Base-by-base conservation (phyloP, 768 basidiomycete genomes). In the Pleurotus djamor region DNA sequence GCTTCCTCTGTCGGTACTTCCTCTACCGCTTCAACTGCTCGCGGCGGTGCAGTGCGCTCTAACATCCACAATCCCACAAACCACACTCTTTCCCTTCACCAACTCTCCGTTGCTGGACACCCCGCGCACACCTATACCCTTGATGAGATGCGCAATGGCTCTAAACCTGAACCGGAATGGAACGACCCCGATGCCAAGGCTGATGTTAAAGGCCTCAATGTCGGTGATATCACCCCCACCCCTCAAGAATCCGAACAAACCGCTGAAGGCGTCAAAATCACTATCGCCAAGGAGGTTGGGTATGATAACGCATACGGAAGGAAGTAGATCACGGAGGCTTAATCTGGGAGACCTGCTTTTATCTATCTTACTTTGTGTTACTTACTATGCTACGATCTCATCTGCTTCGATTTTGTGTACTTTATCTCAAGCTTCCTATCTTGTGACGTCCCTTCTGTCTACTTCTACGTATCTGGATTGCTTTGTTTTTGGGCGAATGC, bases 141-240 rank as follows among this genome's bases (percentile, higher is more conserved):
- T 51, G 82, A 85, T 64, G 76, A 82, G 51, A 80, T 84, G 68
- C 77, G 77, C 8, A 56, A 56, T 17, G n/a, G 12, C 57, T 61
- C 74, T 49, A 81, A 81, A 65, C 74, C 77, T 17, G 79, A 79
- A 59, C 75, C 70, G 21, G 81, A 77, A 38, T 85, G 84, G 76
- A 66, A 63, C 57, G 69, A 77, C 32, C 73, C 68, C 14, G 74
- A 73, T 54, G 74, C 68, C 62, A 77, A 83, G 71, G 67, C 67
- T 49, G 80, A 78, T 58, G 80, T 79, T 21, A 70, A 64, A 5
- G 51, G 48, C 38, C 41, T 49, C 28, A 74, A 74, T n/a, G 68
- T 66, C 2, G 60, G 66, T 28, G 72, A 70, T n/a, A 66, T 58
- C 14, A 58, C 16, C 44, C 9, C 43, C 14, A 21, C 54, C 13